Percentiles rank a stretch among this genome's conserved stretches.
These are phyloP conservation scores for Cadophora sp. DNA, from an alignment of 2,329 filamentous ascomycete species.

Conservation along the genomic window DNA sequence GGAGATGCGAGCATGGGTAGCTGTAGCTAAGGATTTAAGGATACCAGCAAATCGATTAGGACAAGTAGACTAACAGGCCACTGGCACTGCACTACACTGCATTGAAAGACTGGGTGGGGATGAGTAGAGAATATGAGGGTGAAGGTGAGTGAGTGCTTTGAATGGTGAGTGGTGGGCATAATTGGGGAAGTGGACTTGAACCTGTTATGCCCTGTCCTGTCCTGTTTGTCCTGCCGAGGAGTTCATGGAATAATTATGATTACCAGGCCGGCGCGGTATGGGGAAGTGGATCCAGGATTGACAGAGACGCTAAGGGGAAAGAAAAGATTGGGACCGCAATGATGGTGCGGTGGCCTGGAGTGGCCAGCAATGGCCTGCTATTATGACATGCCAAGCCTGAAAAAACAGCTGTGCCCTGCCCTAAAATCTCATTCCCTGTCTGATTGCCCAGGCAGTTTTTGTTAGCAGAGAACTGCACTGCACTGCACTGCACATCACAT, in stretches of 20 bases:
- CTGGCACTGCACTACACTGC: not conserved
- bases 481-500: not conserved
- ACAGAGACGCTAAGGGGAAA: not conserved
- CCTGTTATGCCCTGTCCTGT: not conserved
- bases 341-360: not conserved
- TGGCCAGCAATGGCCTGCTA: no score
- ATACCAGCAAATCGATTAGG: not conserved
- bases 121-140: not conserved
- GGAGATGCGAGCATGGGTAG: not conserved
- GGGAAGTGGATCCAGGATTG: conserved; percentile 7
- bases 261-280: not conserved
- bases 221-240: not conserved
- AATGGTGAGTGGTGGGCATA: not conserved
- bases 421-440: not conserved
- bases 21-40: not conserved
- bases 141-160: not conserved
- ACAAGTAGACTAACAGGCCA: not conserved
- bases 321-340: not conserved
- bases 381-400: not conserved
- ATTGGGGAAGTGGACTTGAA: not conserved
- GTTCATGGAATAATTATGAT: not conserved
- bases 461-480: not conserved
- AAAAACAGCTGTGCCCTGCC: conserved; percentile 1
- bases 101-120: not conserved
- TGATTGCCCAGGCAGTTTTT: not conserved